Evolutionary conservation across 257 asterid genomes (phyloP).

Genomic region (Nicotiana paniculata): DNA sequence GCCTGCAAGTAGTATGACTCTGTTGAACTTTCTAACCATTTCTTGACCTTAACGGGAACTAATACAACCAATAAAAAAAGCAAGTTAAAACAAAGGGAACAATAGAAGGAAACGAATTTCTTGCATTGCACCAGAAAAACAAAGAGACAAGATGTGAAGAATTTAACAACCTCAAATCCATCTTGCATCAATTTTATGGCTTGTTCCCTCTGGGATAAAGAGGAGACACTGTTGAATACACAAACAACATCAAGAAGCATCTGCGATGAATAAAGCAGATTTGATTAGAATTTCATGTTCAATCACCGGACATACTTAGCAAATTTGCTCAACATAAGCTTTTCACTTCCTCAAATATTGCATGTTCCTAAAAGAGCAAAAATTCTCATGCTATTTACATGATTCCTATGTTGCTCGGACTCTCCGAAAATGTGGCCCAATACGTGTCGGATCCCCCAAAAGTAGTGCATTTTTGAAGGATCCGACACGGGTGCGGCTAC

Average conservation of each 20-base stretch:
- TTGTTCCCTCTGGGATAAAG: slow-evolving; percentile 68
- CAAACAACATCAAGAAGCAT: slow-evolving; percentile 69
- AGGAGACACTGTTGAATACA: slow-evolving; percentile 50
- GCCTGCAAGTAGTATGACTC: not conserved
- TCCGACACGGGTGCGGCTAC: too few species aligned
- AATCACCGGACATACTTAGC: not conserved
- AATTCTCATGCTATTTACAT: not conserved
- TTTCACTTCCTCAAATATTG: not conserved
- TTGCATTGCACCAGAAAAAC: not conserved
- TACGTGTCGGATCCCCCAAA: too few species aligned
- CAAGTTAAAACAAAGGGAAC: not conserved
- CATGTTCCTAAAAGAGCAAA: not conserved
- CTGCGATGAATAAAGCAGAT: slow-evolving; percentile 28
- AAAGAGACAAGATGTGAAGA: not conserved
- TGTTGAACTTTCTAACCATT: not conserved
- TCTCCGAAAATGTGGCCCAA: too few species aligned
- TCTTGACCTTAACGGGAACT: not conserved
- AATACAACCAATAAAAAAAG: not conserved
- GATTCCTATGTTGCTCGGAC: too few species aligned
- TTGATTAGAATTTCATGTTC: not conserved
- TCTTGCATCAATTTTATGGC: slow-evolving; percentile 60
- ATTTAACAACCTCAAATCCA: slow-evolving; percentile 56
- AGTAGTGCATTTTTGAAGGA: too few species aligned
- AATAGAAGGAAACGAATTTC: not conserved
- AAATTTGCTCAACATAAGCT: not conserved